phyloP scores from a whole-genome alignment of 306 rosid species.

The Cucumis hystrix region DNA sequence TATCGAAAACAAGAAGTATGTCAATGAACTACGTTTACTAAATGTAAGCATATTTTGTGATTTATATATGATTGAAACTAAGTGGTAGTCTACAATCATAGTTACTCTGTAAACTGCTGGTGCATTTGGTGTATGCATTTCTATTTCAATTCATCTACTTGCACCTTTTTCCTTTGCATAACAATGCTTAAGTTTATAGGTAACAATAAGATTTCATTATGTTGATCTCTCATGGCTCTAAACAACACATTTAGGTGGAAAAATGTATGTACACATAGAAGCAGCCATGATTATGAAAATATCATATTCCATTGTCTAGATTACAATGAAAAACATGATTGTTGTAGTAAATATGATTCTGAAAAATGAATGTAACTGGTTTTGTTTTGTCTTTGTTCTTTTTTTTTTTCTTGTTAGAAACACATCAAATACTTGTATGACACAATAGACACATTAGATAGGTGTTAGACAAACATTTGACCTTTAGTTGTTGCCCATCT shows the following conservation, averaged over 20 bases:
- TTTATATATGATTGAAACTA: not conserved
- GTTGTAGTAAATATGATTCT: not conserved
- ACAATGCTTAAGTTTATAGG: not conserved
- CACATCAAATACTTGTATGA: too few species aligned
- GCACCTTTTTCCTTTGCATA: not conserved
- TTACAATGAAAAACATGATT: not conserved
- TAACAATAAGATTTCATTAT: not conserved
- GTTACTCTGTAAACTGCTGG: conserved; percentile 16
- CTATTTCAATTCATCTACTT: not conserved
- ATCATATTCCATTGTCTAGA: not conserved
- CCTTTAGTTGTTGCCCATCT: too few species aligned
- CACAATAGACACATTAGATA: too few species aligned
- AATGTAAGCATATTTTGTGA: not conserved
- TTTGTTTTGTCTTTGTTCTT: too few species aligned
- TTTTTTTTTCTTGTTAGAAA: too few species aligned
- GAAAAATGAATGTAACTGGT: too few species aligned
- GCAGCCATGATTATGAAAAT: not conserved
- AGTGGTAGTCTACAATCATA: not conserved
- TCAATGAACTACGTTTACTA: not conserved
- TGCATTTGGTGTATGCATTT: conserved; percentile 62
- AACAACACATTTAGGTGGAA: not conserved
- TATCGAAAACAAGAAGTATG: not conserved
- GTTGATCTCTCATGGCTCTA: not conserved
- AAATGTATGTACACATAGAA: not conserved
- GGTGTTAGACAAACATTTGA: too few species aligned